These are phyloP conservation scores for Pisolithus marmoratus DNA, from an alignment of 768 basidiomycete species.

Conservation along the genomic window DNA sequence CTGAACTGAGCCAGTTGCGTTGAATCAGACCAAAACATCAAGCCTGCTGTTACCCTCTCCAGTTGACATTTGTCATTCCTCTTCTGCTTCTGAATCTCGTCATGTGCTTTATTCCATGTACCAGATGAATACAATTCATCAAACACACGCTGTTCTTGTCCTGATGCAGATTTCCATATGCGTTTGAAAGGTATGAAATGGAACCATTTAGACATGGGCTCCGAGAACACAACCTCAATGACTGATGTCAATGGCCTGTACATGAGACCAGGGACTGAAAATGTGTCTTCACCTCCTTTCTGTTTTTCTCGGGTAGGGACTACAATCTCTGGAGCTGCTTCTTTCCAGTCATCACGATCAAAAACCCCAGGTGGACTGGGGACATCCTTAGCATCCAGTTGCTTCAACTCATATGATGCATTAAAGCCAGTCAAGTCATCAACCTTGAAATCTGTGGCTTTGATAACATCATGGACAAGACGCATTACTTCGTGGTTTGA, in stretches of 20 bases:
- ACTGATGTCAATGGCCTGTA: constrained; percentile 11
- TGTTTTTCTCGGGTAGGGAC: too few relatives aligned
- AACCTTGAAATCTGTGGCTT: neutral
- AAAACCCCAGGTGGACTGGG: neutral
- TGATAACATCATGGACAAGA: neutral
- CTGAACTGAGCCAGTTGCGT: constrained; percentile 22
- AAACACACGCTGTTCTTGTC: constrained; percentile 4
- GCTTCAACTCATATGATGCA: neutral
- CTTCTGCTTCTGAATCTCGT: constrained; percentile 11
- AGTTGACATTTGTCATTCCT: constrained; percentile 2
- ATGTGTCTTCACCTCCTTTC: neutral
- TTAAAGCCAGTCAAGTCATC: neutral
- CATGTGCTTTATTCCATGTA: constrained; percentile 10
- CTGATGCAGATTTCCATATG: constrained; percentile 4
- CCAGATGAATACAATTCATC: constrained; percentile 17
- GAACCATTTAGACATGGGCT: constrained; percentile 5
- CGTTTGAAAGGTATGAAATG: constrained; percentile 22
- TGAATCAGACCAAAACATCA: constrained; percentile 4
- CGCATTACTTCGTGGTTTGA: neutral
- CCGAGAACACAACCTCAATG: constrained; percentile 5
- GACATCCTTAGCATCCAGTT: neutral
- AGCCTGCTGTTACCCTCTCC: constrained; percentile 1
- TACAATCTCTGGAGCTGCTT: too few relatives aligned
- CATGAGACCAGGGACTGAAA: constrained; percentile 7
- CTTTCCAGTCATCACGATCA: neutral